Percentiles rank a stretch among this genome's conserved stretches.
Evolutionary conservation across 306 rosid genomes (phyloP).

Genomic region (Vigna angularis): DNA sequence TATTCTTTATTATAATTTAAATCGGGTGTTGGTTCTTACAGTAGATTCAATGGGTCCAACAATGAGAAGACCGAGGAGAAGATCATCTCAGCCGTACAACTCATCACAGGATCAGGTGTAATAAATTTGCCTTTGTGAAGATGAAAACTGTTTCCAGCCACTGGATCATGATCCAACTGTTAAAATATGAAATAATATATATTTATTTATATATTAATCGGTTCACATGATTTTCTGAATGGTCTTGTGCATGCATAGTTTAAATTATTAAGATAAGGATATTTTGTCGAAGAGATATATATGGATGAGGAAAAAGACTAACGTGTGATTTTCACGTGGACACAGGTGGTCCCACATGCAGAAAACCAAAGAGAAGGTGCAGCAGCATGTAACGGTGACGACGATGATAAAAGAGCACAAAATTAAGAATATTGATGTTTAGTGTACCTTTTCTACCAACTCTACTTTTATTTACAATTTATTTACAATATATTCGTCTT

Average conservation of each 20-base stretch:
- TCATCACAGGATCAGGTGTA: conserved; percentile 69
- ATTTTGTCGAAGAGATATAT: background rate
- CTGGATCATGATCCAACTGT: background rate
- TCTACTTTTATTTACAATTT: background rate
- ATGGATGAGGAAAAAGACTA: background rate
- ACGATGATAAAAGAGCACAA: conserved; percentile 38
- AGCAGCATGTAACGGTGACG: background rate
- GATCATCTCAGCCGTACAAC: conserved; percentile 51
- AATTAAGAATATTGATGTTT: conserved; percentile 32
- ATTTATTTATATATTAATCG: background rate
- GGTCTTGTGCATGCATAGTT: background rate
- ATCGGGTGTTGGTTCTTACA: background rate
- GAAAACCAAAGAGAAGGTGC: conserved; percentile 44
- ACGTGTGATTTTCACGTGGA: conserved; percentile 4
- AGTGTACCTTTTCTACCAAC: conserved; percentile 24
- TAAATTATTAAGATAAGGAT: conserved; percentile 2
- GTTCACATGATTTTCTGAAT: background rate
- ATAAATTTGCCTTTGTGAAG: background rate
- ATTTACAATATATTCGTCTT: background rate
- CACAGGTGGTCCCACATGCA: conserved; percentile 85
- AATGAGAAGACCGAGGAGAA: conserved; percentile 48
- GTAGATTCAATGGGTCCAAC: conserved; percentile 44
- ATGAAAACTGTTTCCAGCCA: background rate
- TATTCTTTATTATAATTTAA: background rate
- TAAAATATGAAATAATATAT: no score